A percentile compares a stretch with the other conserved stretches of the same genome.
Conservation (phyloP, 208 protist genomes). For the Leishmania braziliensis region DNA sequence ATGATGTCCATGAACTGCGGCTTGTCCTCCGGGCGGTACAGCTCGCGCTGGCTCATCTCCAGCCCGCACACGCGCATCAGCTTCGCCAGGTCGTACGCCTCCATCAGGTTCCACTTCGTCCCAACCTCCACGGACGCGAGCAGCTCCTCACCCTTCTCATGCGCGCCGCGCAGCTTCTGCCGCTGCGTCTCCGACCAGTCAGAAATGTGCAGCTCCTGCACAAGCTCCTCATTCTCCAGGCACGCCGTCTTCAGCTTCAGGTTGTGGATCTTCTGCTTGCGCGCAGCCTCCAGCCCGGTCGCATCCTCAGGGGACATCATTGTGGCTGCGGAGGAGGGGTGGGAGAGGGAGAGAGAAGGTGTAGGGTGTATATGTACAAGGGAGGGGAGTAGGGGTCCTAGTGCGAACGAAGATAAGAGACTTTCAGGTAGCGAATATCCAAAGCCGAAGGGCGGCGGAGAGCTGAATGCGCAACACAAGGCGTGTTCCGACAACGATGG, state of each 20-base stretch:
- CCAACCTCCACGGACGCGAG: constrained; percentile 68
- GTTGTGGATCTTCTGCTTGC: constrained; percentile 90
- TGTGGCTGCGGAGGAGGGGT: neutral
- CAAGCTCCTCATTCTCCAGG: constrained; percentile 79
- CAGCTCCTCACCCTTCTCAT: constrained; percentile 81
- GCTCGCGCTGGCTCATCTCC: constrained; percentile 83
- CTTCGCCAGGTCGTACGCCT: constrained; percentile 84
- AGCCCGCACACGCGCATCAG: constrained; percentile 68
- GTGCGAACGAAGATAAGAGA: neutral
- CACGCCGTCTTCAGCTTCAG: constrained; percentile 87
- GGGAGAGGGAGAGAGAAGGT: neutral
- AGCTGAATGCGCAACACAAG: no score
- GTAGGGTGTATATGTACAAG: neutral
- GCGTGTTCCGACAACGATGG: no score
- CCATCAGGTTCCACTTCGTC: constrained; percentile 84
- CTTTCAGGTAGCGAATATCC: neutral
- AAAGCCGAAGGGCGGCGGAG: no score
- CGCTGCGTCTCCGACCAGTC: constrained; percentile 85
- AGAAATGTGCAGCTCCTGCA: constrained; percentile 85
- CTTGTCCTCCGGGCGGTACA: constrained; percentile 84
- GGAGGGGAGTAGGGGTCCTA: neutral
- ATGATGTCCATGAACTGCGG: constrained; percentile 86
- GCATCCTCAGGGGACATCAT: constrained; percentile 67
- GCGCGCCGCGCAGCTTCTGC: constrained; percentile 72
- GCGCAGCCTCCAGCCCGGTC: constrained; percentile 79